Evolutionary conservation across 148 eudicot genomes (phyloP).

Genomic region (Fagopyrum tataricum): DNA sequence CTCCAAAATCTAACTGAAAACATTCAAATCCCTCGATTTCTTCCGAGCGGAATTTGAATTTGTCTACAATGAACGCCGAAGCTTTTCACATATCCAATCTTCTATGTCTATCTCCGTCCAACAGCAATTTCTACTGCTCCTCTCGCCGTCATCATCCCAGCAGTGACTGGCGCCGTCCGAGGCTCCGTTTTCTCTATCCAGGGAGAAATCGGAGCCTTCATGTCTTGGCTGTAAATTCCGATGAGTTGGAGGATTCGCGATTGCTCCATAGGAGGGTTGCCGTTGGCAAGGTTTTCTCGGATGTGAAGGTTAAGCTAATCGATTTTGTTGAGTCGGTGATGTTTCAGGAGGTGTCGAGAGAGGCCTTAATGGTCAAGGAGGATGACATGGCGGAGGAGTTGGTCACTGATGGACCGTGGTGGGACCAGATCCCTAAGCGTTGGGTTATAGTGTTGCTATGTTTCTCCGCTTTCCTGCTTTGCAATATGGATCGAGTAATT

Average conservation of each 20-base stretch:
- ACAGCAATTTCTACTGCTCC: constrained; percentile 14
- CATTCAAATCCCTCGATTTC: background rate
- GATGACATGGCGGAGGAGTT: constrained; percentile 19
- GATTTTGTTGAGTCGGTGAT: constrained; percentile 25
- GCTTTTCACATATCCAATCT: constrained; percentile 36
- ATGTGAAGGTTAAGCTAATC: constrained; percentile 44
- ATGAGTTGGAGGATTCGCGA: constrained; percentile 20
- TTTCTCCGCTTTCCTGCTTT: constrained; percentile 85
- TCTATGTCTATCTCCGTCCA: constrained; percentile 20
- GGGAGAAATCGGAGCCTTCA: constrained; percentile 15
- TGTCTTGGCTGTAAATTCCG: constrained; percentile 3
- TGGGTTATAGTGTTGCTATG: constrained; percentile 82
- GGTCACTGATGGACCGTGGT: constrained; percentile 37
- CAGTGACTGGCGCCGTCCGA: background rate
- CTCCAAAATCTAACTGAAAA: background rate
- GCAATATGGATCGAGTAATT: constrained; percentile 95
- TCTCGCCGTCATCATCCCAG: background rate
- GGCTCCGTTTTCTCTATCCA: constrained; percentile 5
- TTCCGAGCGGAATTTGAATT: background rate
- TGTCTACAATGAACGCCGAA: constrained; percentile 43
- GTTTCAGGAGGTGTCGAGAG: constrained; percentile 19
- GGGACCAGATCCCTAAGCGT: constrained; percentile 84
- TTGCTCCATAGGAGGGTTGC: constrained; percentile 21
- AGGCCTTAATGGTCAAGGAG: constrained; percentile 15
- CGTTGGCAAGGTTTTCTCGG: constrained; percentile 45